Percentiles rank a stretch among this genome's conserved stretches.
Conservation (phyloP, 1,139 yeast genomes). For the Hanseniaspora sp. region DNA sequence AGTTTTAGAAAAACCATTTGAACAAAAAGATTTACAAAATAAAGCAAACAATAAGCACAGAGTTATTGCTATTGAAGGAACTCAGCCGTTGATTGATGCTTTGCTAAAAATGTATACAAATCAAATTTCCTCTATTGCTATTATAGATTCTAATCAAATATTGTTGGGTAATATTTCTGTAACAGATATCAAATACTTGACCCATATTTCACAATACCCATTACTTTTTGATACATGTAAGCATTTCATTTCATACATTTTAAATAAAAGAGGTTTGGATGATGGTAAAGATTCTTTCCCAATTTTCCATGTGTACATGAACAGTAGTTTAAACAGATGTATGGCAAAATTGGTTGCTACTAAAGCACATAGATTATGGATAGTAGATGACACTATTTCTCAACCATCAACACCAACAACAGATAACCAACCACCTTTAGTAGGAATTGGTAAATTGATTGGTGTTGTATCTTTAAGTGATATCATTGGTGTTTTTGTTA, state of each 20-base stretch:
- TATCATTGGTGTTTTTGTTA: conserved; percentile 68
- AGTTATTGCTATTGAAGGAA: conserved; percentile 75
- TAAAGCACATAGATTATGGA: conserved; percentile 85
- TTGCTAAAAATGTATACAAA: conserved; percentile 72
- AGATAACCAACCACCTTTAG: conserved; percentile 26
- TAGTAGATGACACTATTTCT: conserved; percentile 46
- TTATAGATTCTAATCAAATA: conserved; percentile 67
- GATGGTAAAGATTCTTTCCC: conserved; percentile 96
- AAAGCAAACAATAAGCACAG: conserved; percentile 25
- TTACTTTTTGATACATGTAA: conserved; percentile 70
- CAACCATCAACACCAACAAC: conserved; percentile 10
- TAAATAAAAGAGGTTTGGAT: conserved; percentile 78
- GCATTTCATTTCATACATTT: conserved; percentile 75
- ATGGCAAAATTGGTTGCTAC: conserved; percentile 94
- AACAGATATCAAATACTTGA: conserved; percentile 80
- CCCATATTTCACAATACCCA: conserved; percentile 74
- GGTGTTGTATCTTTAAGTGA: conserved; percentile 91
- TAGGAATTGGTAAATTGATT: conserved; percentile 62
- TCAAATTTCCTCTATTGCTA: conserved; percentile 83
- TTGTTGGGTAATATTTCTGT: conserved; percentile 85
- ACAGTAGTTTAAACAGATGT: conserved; percentile 73
- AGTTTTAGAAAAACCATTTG: conserved; percentile 20
- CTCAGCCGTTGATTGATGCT: conserved; percentile 77
- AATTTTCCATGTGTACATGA: conserved; percentile 77
- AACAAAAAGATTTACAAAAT: conserved; percentile 1